Conservation (phyloP, 805 yeast species). For the Metschnikowia lochheadii region DNA sequence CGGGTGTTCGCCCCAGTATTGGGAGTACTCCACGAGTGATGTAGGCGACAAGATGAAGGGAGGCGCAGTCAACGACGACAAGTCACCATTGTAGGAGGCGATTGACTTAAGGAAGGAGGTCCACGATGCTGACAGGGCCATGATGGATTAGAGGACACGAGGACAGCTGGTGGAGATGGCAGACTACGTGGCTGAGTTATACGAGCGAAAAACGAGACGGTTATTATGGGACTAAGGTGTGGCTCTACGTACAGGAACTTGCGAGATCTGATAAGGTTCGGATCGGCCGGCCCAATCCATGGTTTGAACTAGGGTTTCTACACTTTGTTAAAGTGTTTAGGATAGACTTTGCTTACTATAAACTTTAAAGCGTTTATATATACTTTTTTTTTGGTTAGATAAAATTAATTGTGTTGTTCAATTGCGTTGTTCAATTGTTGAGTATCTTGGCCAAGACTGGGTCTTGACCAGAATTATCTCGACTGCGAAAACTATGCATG, state of each 20-base stretch:
- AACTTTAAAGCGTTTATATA: background rate
- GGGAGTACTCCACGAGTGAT: constrained; percentile 85
- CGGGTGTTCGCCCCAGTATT: constrained; percentile 94
- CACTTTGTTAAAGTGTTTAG: too few species aligned
- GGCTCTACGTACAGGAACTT: background rate
- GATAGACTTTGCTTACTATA: background rate
- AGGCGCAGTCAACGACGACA: constrained; percentile 93
- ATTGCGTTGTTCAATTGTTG: too few species aligned
- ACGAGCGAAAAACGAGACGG: constrained; percentile 5
- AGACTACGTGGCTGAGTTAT: constrained; percentile 6
- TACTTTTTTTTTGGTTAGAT: background rate
- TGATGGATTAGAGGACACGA: constrained; percentile 1
- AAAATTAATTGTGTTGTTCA: too few species aligned
- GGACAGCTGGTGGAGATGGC: background rate
- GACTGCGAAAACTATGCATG: too few species aligned
- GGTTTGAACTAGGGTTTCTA: background rate
- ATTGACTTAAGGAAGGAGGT: constrained; percentile 85
- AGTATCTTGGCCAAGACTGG: too few species aligned
- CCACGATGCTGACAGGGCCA: constrained; percentile 58
- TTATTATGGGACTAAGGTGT: background rate
- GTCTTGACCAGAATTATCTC: too few species aligned
- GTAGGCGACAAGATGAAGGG: constrained; percentile 92
- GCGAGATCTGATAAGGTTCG: constrained; percentile 5
- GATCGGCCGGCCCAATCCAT: background rate
- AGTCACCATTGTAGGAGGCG: constrained; percentile 89